Evolutionary conservation across 768 basidiomycete genomes (phyloP).

Genomic region (Mycena haematopus): DNA sequence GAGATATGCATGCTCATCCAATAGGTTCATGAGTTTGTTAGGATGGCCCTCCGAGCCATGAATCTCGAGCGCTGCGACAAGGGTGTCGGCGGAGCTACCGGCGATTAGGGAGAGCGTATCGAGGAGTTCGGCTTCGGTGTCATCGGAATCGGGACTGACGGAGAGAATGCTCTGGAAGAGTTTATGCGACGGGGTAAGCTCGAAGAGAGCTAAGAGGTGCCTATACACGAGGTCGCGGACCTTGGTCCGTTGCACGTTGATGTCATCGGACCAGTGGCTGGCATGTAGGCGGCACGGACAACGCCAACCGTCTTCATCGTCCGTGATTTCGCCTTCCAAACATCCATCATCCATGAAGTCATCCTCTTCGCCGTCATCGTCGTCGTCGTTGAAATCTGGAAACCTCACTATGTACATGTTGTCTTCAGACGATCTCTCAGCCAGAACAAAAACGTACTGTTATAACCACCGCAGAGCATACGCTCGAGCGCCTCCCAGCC

Average conservation of each 20-base stretch:
- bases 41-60: constrained; percentile 45
- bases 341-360: constrained; percentile 10
- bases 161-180: constrained; percentile 52
- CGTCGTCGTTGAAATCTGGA: constrained; percentile 8
- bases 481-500: constrained; percentile 59
- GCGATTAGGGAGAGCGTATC: constrained; percentile 48
- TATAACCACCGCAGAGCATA: constrained; percentile 59
- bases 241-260: constrained; percentile 46
- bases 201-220: constrained; percentile 55
- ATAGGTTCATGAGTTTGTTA: constrained; percentile 46
- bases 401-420: neutral
- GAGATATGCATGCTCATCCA: constrained; percentile 56
- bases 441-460: constrained; percentile 29
- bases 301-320: constrained; percentile 27
- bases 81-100: constrained; percentile 54
- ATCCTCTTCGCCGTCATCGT: constrained; percentile 8
- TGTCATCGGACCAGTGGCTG: constrained; percentile 55
- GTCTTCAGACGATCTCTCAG: constrained; percentile 38
- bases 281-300: constrained; percentile 47
- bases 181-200: constrained; percentile 50
- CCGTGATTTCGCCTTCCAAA: constrained; percentile 16
- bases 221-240: constrained; percentile 54
- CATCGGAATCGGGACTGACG: constrained; percentile 43
- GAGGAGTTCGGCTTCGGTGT: constrained; percentile 43
- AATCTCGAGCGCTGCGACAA: constrained; percentile 63